phyloP scores from a whole-genome alignment of 192 early-diverging fungal species.

The Entomortierella beljakovae region DNA sequence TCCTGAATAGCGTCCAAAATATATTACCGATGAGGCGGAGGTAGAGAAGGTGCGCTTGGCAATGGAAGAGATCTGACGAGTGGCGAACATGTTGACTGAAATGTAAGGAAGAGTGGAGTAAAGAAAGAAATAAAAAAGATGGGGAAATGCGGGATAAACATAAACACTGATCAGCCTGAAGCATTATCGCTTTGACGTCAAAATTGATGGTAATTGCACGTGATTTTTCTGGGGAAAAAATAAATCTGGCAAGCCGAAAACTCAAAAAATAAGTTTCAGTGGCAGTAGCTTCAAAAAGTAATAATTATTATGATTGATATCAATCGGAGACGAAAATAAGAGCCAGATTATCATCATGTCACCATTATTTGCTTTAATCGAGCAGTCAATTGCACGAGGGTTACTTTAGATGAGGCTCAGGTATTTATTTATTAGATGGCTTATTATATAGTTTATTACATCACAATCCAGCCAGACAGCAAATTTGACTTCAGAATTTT shows the following conservation, averaged over 20 bases:
- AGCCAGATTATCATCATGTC: too few species aligned
- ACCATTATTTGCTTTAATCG: too few species aligned
- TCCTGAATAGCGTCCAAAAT: background rate
- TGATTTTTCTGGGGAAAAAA: too few species aligned
- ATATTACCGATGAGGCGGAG: conserved; percentile 62
- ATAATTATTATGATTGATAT: too few species aligned
- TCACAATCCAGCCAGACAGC: too few species aligned
- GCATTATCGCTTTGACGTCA: too few species aligned
- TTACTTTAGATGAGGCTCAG: background rate
- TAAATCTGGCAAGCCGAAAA: too few species aligned
- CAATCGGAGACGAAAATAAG: background rate
- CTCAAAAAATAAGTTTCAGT: too few species aligned
- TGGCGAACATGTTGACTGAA: conserved; percentile 33
- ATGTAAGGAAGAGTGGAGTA: conserved; percentile 4
- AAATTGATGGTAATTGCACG: background rate
- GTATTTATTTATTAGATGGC: too few species aligned
- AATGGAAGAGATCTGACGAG: conserved; percentile 47
- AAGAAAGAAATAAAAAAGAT: background rate
- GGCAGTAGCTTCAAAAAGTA: too few species aligned
- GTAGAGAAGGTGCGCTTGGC: conserved; percentile 68
- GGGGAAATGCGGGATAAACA: conserved; percentile 3
- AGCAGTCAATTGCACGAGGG: background rate
- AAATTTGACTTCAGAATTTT: too few species aligned
- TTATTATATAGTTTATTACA: too few species aligned
- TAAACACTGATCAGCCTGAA: background rate